Evolutionary conservation across 495 filamentous ascomycete genomes (phyloP), one percentile per base, ranked within the genome.

Genomic region (Xylaria telfairii): DNA sequence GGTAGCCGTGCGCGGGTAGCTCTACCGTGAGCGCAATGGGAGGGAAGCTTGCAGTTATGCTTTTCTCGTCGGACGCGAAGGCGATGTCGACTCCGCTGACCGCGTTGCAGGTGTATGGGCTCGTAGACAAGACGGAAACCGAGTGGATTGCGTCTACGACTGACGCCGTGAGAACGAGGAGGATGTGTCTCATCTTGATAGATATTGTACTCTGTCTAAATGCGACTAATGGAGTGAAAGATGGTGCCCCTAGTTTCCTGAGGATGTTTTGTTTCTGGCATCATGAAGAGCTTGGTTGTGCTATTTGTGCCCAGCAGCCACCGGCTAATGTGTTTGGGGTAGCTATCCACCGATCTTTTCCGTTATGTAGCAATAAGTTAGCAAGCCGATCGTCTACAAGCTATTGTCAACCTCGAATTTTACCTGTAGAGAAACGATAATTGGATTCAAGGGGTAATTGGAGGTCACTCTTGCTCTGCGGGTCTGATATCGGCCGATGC

Each of bases 51-150:
- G 66, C 71, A 24, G 47, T 67, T 30, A 72, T 72, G 42, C 60
- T 57, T 5, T 72, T 28, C 41, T 61, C 53, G 47, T 65, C 57
- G 1, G 49, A 24, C 4, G 71, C 8, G 60, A 72, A 72, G 28
- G 59, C 44, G 66, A 69, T 57, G 15, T 72, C 71, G 60, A 72
- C 28, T n/a, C 71, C 71, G 49, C 51, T 37, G 49, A 69, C 51
- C 15, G 66, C 59, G 30, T 69, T 60, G 65, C 71, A 72, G 34
- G 54, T 56, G 15, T 69, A 69, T 21, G 65, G 41, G 9, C 46
- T 65, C 28, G 26, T n/a, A 5, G 71, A 72, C 13, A 69, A 30
- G n/a, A 72, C 66, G 4, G 66, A 65, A 3, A 69, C 61, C 1
- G 71, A 44, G 32, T 65, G 57, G 46, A 69, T 42, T n/a, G 71